Percentiles rank a stretch among this genome's conserved stretches.
phyloP scores from a whole-genome alignment of 257 asterid species.

The Gardenia jasminoides region DNA sequence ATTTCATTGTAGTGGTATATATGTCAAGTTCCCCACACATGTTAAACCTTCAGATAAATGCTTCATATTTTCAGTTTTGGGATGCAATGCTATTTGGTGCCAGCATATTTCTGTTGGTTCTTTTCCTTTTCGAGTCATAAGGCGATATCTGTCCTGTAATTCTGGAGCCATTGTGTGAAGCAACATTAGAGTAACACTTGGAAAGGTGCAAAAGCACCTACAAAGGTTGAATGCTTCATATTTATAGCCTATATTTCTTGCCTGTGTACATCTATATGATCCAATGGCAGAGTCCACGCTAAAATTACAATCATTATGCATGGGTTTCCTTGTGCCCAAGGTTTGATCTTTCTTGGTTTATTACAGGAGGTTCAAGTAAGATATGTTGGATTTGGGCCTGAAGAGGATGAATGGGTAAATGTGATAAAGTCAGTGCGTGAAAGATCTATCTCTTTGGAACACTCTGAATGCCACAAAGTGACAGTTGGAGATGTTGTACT shows the following conservation, averaged over 20 bases:
- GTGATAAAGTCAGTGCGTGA: constrained; percentile 54
- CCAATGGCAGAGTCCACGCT: too few relatives aligned
- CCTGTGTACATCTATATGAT: too few relatives aligned
- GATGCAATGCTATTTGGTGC: not conserved
- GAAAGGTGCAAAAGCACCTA: not conserved
- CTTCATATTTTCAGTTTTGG: not conserved
- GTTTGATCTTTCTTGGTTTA: constrained; percentile 22
- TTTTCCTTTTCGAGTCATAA: not conserved
- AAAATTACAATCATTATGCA: too few relatives aligned
- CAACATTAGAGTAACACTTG: not conserved
- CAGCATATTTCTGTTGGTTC: not conserved
- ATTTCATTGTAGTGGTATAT: too few relatives aligned
- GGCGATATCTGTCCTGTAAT: not conserved
- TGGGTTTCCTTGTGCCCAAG: not conserved
- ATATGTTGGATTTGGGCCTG: constrained; percentile 74
- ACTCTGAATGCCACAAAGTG: constrained; percentile 67
- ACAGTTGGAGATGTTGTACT: constrained; percentile 72
- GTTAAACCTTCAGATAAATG: not conserved
- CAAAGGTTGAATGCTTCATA: too few relatives aligned
- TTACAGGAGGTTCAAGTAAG: constrained; percentile 79
- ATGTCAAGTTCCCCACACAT: not conserved
- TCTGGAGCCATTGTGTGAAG: not conserved
- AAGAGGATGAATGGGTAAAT: constrained; percentile 87
- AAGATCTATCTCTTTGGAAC: constrained; percentile 75
- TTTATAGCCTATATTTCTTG: too few relatives aligned